Evolutionary conservation across 2,329 filamentous ascomycete species (phyloP), one percentile per base, ranked within the genome.

Genomic region (Penicillium sp.): DNA sequence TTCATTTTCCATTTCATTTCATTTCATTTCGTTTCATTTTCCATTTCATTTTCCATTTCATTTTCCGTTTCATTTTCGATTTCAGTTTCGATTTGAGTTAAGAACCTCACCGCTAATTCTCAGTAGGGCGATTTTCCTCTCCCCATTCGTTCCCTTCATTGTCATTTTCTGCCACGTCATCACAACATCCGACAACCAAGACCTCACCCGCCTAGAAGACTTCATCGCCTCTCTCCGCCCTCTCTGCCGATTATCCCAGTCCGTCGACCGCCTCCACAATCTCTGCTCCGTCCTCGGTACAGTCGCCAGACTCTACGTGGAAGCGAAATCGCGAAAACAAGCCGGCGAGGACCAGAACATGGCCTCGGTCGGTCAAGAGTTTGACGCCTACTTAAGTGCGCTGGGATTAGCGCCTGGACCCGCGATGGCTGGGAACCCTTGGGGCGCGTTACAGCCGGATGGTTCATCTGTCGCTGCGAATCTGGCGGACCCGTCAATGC

Each of bases 371-470:
- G 83, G 83, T 1, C 80, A 84, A 58, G 84, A 87, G 65, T 88
- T 90, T 61, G 86, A 89, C 63, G 83, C 84, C 58, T 90, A 89
- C 66, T 78, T 90, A 1, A 84, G 80, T 65, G 86, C 87, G 22
- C 78, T 90, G 15, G 87, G 87, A 0, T 80, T 89, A 59, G 84
- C 86, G 62, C 83, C 73, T 28, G 63, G 56, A 11, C 65, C 53
- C 17, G 5, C 37, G 14, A 39, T 51, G 41, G 52, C 48, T 4
- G 54, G 28, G 38, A 53, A 17, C 31, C 59, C 38, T 12, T 53
- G 52, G 35, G 53, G 56, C 1, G 65, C 57, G 25, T 51, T 57
- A 7, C 62, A 61, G 14, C 11, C 58, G 11, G 61, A 63, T 58
- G 35, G 51, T 22, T 31, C 59, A 10, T 20, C 52, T 5, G 53